Evolutionary conservation across 1,284 basidiomycete species (phyloP).

Genomic region (Caloboletus inedulis): DNA sequence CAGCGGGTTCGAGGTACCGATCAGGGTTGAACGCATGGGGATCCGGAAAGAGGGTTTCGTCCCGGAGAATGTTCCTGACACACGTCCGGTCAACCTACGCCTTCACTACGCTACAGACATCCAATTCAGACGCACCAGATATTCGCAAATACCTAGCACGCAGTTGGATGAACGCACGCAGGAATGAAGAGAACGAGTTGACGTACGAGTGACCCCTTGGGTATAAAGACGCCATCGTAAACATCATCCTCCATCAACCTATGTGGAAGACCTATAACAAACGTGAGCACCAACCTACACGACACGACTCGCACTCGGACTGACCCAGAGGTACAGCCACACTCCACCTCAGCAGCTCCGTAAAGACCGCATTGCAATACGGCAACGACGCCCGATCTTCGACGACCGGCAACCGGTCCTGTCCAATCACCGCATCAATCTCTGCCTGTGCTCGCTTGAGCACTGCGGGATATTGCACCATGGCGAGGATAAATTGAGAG

Average conservation of each 20-base stretch:
- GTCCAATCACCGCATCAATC: conserved; percentile 51
- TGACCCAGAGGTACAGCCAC: conserved; percentile 51
- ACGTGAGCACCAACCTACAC: neutral
- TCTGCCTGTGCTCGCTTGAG: conserved; percentile 53
- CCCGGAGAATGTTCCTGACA: conserved; percentile 44
- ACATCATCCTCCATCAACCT: conserved; percentile 47
- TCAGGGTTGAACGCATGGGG: conserved; percentile 49
- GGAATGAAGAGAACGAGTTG: neutral
- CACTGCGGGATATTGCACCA: conserved; percentile 51
- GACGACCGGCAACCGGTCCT: conserved; percentile 49
- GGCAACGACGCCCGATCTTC: conserved; percentile 48
- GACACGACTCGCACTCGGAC: conserved; percentile 10
- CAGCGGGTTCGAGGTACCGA: conserved; percentile 40
- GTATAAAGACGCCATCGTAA: conserved; percentile 44
- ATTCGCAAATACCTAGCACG: conserved; percentile 38
- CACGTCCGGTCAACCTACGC: neutral
- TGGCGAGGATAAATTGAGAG: conserved; percentile 56
- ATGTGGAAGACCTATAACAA: conserved; percentile 42
- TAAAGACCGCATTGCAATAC: conserved; percentile 46
- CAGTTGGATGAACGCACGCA: conserved; percentile 1
- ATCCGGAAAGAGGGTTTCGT: conserved; percentile 46
- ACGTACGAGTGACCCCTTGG: conserved; percentile 45
- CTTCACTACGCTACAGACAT: neutral
- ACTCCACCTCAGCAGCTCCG: conserved; percentile 50
- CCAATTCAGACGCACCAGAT: conserved; percentile 39